Evolutionary conservation across 768 basidiomycete genomes (phyloP).

Genomic region (Rhizopogon vulgaris): DNA sequence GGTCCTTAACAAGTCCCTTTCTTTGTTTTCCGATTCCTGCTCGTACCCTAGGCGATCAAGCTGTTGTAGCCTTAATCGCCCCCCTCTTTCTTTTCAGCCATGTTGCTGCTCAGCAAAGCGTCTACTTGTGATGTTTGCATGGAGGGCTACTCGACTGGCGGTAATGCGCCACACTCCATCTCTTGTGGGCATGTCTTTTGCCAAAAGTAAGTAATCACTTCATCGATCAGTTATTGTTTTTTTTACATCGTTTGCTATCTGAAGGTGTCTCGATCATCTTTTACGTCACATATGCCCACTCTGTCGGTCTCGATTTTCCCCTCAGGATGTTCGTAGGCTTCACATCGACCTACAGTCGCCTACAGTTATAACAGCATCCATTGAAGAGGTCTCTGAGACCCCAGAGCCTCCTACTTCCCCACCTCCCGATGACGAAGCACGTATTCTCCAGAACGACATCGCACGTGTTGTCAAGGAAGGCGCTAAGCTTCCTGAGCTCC

Average conservation of each 20-base stretch:
- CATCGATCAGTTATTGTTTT: neutral
- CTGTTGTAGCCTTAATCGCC: neutral
- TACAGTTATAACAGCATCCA: slow-evolving; percentile 13
- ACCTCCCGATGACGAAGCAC: slow-evolving; percentile 37
- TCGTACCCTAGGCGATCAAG: neutral
- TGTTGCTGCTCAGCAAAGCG: slow-evolving; percentile 60
- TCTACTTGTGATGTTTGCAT: slow-evolving; percentile 76
- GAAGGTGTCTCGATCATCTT: slow-evolving; percentile 52
- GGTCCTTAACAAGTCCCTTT: slow-evolving; percentile 32
- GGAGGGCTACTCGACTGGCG: slow-evolving; percentile 49
- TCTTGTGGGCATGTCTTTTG: slow-evolving; percentile 73
- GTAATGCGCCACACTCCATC: slow-evolving; percentile 58
- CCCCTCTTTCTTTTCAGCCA: slow-evolving; percentile 32
- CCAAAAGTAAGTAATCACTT: slow-evolving; percentile 29
- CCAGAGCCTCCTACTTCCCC: slow-evolving; percentile 15
- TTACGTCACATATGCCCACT: slow-evolving; percentile 51
- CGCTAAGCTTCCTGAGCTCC: slow-evolving; percentile 43
- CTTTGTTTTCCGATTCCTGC: slow-evolving; percentile 1
- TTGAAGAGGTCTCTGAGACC: slow-evolving; percentile 6
- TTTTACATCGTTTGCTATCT: slow-evolving; percentile 1
- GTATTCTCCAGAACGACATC: slow-evolving; percentile 49
- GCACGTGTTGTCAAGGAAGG: slow-evolving; percentile 50
- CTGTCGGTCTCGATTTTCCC: slow-evolving; percentile 51
- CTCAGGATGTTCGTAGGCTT: slow-evolving; percentile 42
- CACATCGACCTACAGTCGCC: slow-evolving; percentile 49